Percentiles rank a stretch among this genome's conserved stretches.
Conservation (phyloP, 2,329 filamentous ascomycete genomes). For the Beauveria sp. region DNA sequence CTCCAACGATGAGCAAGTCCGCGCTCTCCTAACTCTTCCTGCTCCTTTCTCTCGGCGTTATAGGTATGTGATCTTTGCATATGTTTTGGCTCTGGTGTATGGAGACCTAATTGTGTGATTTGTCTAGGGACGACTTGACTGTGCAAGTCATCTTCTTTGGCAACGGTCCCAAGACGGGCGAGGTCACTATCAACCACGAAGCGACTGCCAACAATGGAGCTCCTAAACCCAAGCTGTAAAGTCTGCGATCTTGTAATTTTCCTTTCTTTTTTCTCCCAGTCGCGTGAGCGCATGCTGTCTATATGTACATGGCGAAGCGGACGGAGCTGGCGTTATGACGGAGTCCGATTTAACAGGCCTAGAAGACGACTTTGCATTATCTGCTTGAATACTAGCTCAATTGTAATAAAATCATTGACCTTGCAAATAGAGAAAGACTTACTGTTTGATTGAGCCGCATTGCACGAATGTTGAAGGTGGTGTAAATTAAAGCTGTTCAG, state of each 20-base stretch:
- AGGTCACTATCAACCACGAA: conserved; percentile 77
- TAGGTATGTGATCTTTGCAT: conserved; percentile 44
- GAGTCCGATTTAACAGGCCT: not conserved
- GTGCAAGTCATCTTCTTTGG: conserved; percentile 99
- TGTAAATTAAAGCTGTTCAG: not conserved
- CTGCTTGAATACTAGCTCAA: not conserved
- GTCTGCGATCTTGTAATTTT: conserved; percentile 19
- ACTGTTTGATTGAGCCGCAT: too few relatives aligned
- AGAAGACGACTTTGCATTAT: too few relatives aligned
- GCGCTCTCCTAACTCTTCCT: conserved; percentile 81
- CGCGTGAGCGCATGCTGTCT: not conserved
- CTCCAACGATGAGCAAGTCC: conserved; percentile 88
- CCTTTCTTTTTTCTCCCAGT: not conserved
- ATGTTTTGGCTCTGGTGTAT: too few relatives aligned
- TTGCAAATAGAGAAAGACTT: too few relatives aligned
- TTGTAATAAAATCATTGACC: not conserved
- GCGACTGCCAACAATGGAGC: conserved; percentile 55
- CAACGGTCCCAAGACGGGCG: conserved; percentile 66
- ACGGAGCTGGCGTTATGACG: not conserved
- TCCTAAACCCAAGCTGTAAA: conserved; percentile 33
- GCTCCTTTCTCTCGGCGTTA: conserved; percentile 88
- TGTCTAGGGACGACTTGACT: conserved; percentile 78
- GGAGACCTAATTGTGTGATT: not conserved
- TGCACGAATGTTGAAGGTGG: not conserved
- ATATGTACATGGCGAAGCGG: not conserved